phyloP scores from a whole-genome alignment of 495 filamentous ascomycete genomes.

The Penicillium mononematosum region DNA sequence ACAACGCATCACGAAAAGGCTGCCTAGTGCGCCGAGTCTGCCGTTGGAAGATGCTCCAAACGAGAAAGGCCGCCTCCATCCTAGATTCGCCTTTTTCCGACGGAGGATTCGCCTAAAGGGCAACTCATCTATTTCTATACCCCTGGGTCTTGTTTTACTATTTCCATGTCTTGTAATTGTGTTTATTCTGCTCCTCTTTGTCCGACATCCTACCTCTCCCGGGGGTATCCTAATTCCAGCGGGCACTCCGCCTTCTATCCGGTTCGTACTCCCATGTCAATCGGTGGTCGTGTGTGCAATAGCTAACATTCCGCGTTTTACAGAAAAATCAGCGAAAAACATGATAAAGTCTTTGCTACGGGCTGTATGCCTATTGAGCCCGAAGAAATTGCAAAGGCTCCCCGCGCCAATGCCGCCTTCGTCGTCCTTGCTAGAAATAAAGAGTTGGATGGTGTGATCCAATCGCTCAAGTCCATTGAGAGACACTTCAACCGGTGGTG shows the following conservation, averaged over 20 bases:
- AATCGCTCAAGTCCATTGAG: conserved; percentile 97
- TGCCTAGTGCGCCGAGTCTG: conserved; percentile 60
- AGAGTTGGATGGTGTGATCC: conserved; percentile 91
- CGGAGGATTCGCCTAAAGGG: conserved; percentile 88
- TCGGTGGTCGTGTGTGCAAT: neutral
- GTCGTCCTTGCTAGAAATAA: conserved; percentile 96
- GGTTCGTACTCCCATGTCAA: conserved; percentile 53
- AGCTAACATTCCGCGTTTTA: conserved; percentile 15
- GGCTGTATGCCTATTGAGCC: conserved; percentile 67
- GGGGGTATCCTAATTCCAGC: conserved; percentile 84
- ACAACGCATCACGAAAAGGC: conserved; percentile 61
- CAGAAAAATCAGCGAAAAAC: conserved; percentile 95
- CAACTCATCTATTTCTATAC: conserved; percentile 92
- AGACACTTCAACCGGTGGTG: conserved; percentile 99
- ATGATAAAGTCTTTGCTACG: conserved; percentile 93
- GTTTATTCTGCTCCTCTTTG: conserved; percentile 85
- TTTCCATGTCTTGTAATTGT: conserved; percentile 92
- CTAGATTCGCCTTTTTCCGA: conserved; percentile 78
- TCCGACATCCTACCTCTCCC: conserved; percentile 81
- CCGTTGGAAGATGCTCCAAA: conserved; percentile 59
- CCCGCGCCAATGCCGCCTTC: conserved; percentile 88
- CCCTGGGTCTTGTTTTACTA: conserved; percentile 85
- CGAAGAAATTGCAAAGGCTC: conserved; percentile 57
- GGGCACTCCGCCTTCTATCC: conserved; percentile 85
- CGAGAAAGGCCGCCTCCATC: conserved; percentile 51